phyloP scores from a whole-genome alignment of 495 filamentous ascomycete species.

The Lasiosphaeria miniovina region DNA sequence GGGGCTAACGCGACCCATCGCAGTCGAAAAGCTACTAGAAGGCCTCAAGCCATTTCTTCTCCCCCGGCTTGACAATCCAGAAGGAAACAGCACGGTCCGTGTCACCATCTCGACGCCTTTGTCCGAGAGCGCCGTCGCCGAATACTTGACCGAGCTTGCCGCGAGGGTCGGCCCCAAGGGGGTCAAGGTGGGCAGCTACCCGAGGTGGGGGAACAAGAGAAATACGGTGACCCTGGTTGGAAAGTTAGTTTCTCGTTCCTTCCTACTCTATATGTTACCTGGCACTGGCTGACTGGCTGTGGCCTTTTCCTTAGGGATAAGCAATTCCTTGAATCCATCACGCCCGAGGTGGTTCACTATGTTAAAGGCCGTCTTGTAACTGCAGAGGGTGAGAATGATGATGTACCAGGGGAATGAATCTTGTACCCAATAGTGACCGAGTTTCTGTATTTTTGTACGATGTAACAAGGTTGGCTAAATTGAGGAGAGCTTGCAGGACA shows the following conservation, averaged over 20 bases:
- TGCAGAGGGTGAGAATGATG: constrained; percentile 48
- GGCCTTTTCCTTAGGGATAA: constrained; percentile 34
- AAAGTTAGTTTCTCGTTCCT: constrained; percentile 31
- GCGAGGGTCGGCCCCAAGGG: constrained; percentile 64
- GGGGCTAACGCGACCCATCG: neutral
- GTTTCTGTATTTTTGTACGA: too few species aligned
- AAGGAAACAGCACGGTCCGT: constrained; percentile 72
- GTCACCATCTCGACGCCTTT: constrained; percentile 83
- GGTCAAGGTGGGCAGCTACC: constrained; percentile 96
- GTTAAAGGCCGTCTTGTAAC: constrained; percentile 44
- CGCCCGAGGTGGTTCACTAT: constrained; percentile 47
- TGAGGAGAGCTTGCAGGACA: too few species aligned
- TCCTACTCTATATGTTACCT: neutral
- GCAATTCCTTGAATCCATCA: constrained; percentile 48
- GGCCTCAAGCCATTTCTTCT: constrained; percentile 67
- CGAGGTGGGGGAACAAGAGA: constrained; percentile 79
- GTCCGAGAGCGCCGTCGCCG: constrained; percentile 78
- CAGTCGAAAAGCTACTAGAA: constrained; percentile 69
- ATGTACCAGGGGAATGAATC: constrained; percentile 6
- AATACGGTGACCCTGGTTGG: constrained; percentile 95
- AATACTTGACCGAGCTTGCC: constrained; percentile 76
- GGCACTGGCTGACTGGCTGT: constrained; percentile 6
- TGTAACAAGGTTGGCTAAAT: too few species aligned
- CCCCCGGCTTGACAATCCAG: constrained; percentile 69
- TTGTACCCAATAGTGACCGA: neutral